Evolutionary conservation across 202 grass and related monocot genomes (phyloP).

Genomic region (Setaria italica): DNA sequence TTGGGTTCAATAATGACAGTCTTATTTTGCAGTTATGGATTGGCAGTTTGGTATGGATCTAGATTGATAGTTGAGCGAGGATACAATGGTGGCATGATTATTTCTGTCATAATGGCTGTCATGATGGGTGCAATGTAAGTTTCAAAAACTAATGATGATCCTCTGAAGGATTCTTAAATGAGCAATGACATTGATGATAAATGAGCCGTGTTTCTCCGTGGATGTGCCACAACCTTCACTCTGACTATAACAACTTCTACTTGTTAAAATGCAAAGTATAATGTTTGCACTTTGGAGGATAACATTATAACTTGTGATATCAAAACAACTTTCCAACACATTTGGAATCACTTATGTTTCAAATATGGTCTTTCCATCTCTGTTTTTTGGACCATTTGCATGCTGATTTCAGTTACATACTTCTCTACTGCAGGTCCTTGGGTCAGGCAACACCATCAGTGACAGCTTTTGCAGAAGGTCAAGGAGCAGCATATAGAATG

Average conservation of each 20-base stretch:
- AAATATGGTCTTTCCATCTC: neutral
- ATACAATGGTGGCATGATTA: conserved; percentile 72
- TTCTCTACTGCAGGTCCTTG: conserved; percentile 60
- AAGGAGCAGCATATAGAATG: conserved; percentile 78
- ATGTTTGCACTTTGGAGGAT: neutral
- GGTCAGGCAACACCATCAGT: conserved; percentile 65
- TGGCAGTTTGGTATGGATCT: conserved; percentile 79
- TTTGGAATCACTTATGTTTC: neutral
- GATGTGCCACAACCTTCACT: neutral
- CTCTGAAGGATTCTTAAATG: conserved; percentile 20
- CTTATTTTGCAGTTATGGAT: conserved; percentile 63
- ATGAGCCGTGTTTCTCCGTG: conserved; percentile 12
- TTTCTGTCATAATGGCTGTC: conserved; percentile 66
- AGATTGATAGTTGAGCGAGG: conserved; percentile 61
- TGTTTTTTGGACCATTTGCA: neutral
- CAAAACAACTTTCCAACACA: neutral
- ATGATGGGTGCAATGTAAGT: conserved; percentile 75
- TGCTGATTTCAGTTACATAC: conserved; percentile 21
- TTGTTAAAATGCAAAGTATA: conserved; percentile 1
- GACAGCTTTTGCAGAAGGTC: conserved; percentile 69
- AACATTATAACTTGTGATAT: neutral
- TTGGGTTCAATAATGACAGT: conserved; percentile 53
- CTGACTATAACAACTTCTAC: neutral
- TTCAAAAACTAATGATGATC: conserved; percentile 1
- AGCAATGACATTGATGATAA: neutral